Base-by-base conservation (phyloP, 1,284 basidiomycete genomes). In the Mycosarcoma mackinlayi region DNA sequence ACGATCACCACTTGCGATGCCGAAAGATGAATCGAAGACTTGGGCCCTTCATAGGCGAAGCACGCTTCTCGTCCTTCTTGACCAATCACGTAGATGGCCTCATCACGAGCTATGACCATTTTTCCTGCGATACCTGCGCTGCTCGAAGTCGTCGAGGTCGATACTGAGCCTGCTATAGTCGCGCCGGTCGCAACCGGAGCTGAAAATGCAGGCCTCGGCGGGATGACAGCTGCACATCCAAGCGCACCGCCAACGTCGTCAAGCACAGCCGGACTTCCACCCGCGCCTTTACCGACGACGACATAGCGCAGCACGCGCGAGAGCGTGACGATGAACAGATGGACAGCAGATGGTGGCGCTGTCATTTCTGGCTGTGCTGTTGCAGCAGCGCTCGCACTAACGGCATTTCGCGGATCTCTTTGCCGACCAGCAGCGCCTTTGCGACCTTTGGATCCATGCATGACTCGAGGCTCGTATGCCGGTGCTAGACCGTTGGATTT, bases 61-160 rank as follows among this genome's bases (percentile, higher is more conserved):
- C 91, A 94, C 0, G 90, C 88, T 1, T 92, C 91, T 52, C 94
- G 85, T 0, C 92, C 93, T 21, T 94, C 92, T 0, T 88, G 87
- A 0, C 90, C 89, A 78, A 92, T 93, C 8, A 92, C 86, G 76
- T 95, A 96, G 37, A 98, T 89, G 1, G 94, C 94, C 75, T 98
- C 95, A 50, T 96, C 92, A 53, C 92, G 85, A 0, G 94, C 95
- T 3, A 98, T 87, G 11, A 95, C 87, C 75, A 98, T 89, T 78
- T 92, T 86, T 85, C 52, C 87, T 85, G 49, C 87, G 83, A 87
- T 88, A 87, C 64, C 41, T 1, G 41, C n/a, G 19, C 48, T 37
- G 23, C 34, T 25, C 34, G 28, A 41, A 0, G 56, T 28, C 7
- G 37, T 35, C 18, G 48, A 35, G 14, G 42, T 1, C 13, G 47